Evolutionary conservation across 352 stramenopile genomes (phyloP).

Genomic region (Plasmopara viticola): DNA sequence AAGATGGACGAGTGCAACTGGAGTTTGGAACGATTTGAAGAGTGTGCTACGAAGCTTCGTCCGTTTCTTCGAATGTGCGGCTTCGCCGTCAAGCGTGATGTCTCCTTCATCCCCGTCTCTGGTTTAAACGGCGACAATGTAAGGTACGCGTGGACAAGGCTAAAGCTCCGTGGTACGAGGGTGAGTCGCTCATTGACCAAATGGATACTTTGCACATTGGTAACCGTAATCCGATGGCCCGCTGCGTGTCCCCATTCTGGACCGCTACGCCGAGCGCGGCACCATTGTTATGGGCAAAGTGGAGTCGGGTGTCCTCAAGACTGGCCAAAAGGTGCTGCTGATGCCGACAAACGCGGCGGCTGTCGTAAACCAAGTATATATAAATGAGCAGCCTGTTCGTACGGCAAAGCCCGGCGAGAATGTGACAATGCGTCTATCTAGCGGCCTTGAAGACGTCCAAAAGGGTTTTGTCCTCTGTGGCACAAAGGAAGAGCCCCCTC

Average conservation of each 20-base stretch:
- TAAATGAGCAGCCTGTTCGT: conserved; percentile 91
- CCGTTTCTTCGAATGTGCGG: conserved; percentile 92
- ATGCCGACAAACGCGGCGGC: conserved; percentile 88
- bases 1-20: conserved; percentile 99
- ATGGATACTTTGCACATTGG: conserved; percentile 91
- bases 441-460: conserved; percentile 75
- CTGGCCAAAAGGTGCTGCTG: conserved; percentile 91
- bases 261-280: conserved; percentile 96
- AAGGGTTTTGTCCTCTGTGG: conserved; percentile 93
- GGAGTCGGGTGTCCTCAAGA: conserved; percentile 90
- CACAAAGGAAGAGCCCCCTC: conserved; percentile 34
- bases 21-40: conserved; percentile 86
- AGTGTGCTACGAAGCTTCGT: conserved; percentile 93
- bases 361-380: conserved; percentile 77
- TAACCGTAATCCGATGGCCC: conserved; percentile 87
- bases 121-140: conserved; percentile 95
- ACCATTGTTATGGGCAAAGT: conserved; percentile 98
- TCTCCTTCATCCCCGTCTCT: conserved; percentile 97
- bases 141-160: conserved; percentile 71
- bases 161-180: conserved; percentile 91
- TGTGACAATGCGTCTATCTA: conserved; percentile 93
- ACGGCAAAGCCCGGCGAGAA: conserved; percentile 97
- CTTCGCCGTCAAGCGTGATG: conserved; percentile 97
- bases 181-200: conserved; percentile 89
- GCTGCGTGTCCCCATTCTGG: conserved; percentile 94